Conservation (phyloP, 2,329 filamentous ascomycete genomes). For the Penicillium brasilianum region DNA sequence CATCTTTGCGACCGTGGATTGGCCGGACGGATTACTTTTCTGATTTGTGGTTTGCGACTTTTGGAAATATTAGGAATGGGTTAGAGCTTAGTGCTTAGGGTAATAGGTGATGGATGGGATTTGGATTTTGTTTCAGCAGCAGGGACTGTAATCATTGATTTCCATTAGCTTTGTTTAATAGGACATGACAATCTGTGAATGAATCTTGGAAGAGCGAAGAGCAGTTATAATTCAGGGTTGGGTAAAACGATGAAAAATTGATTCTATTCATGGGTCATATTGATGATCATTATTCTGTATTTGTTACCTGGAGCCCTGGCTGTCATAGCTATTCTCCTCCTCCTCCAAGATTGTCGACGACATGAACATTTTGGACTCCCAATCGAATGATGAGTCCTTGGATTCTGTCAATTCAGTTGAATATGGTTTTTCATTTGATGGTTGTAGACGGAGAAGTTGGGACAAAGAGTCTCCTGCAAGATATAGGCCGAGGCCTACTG, state of each 20-base stretch:
- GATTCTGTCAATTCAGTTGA: slow-evolving; percentile 17
- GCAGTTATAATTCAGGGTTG: neutral
- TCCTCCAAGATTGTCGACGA: slow-evolving; percentile 41
- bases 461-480: slow-evolving; percentile 62
- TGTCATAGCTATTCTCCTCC: slow-evolving; percentile 35
- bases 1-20: slow-evolving; percentile 2
- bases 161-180: neutral
- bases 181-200: neutral
- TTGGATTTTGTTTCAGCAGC: neutral
- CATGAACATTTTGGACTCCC: slow-evolving; percentile 24
- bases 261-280: neutral
- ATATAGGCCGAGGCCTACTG: slow-evolving; percentile 65
- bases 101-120: neutral
- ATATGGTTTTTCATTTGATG: slow-evolving; percentile 18
- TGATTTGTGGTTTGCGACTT: slow-evolving; percentile 1
- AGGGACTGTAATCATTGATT: neutral
- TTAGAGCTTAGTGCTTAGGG: neutral
- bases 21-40: slow-evolving; percentile 6
- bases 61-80: slow-evolving; percentile 1
- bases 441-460: slow-evolving; percentile 47
- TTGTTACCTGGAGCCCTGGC: slow-evolving; percentile 18
- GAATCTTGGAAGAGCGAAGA: neutral
- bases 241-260: neutral
- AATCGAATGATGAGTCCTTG: slow-evolving; percentile 21
- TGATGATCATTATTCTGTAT: neutral